Base-by-base conservation (phyloP, 805 yeast genomes). In the Suhomyces prunicola region DNA sequence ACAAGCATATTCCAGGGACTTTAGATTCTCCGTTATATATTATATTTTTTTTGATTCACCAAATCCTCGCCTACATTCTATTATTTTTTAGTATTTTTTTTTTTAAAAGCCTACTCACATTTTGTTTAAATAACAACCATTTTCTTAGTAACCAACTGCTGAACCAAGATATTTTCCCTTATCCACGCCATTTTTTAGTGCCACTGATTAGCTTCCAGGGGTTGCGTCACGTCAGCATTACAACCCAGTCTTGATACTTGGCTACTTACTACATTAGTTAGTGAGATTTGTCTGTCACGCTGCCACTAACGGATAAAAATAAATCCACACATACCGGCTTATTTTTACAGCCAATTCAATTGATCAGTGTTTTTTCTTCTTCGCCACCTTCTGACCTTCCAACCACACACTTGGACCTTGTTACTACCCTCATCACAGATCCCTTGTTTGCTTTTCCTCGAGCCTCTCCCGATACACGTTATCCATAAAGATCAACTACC, bases 51-150 rank as follows among this genome's bases (percentile, higher is more conserved):
- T 39, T 17, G 19, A 17, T 39, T 39, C 9, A 17, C 8, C 12
- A 39, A 39, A 39, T 24, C 23, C 42, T 39, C 42, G 42, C 42
- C 42, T 39, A 39, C 42, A n/a, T 39, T 17, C 13, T 39, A n/a
- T 19, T 39, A 17, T 39, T 39, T 39, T 39, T 39, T 39, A 17
- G 12, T 19, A 15, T 39, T 39, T 39, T 39, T 39, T 39, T 39
- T 17, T 39, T 39, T 17, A 39, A 24, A 39, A 24, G 42, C 42
- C 42, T 39, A 39, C 42, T 17, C 42, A 39, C 24, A 19, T 39
- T 42, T 47, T 47, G 44, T 48, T 48, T 48, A 48, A 48, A 48
- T 48, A 48, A 48, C 44, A 41, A 29, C 51, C 51, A 42, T 39
- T 48, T 48, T 48, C 51, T 48, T 15, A 31, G 39, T 35, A 40